Evolutionary conservation across 805 yeast species (phyloP).

Genomic region (Kodamaea nitidulidarum): DNA sequence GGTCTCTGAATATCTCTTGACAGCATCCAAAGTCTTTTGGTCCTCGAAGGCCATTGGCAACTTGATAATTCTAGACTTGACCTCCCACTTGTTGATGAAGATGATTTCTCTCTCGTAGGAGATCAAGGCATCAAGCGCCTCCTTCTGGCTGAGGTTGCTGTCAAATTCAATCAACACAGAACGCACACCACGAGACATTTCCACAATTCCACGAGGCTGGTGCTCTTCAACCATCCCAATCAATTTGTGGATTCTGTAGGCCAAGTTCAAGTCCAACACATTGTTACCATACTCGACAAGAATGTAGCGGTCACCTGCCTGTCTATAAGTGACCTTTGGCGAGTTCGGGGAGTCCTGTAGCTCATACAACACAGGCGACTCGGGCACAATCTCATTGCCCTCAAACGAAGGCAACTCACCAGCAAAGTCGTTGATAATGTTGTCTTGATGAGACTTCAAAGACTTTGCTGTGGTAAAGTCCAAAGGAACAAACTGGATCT

Average conservation of each 20-base stretch:
- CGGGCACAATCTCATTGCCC: conserved; percentile 35
- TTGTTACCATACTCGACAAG: conserved; percentile 92
- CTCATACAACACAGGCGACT: conserved; percentile 66
- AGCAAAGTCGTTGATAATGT: conserved; percentile 40
- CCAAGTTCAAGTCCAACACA: conserved; percentile 74
- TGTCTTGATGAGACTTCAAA: conserved; percentile 61
- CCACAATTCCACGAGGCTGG: conserved; percentile 76
- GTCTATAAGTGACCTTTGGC: conserved; percentile 82
- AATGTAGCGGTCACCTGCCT: conserved; percentile 94
- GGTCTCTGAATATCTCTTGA: conserved; percentile 86
- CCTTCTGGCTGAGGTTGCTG: conserved; percentile 59
- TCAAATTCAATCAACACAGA: conserved; percentile 88
- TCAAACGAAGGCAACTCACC: conserved; percentile 40
- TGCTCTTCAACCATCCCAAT: conserved; percentile 65
- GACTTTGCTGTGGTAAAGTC: conserved; percentile 61
- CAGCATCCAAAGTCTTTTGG: conserved; percentile 81
- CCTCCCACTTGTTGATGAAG: conserved; percentile 77
- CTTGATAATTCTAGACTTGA: conserved; percentile 74
- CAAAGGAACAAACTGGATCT: conserved; percentile 75
- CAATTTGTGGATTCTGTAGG: conserved; percentile 81
- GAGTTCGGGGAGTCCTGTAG: conserved; percentile 45
- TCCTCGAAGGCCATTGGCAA: conserved; percentile 98
- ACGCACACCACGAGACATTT: conserved; percentile 96
- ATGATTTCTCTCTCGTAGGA: conserved; percentile 74
- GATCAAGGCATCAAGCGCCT: conserved; percentile 58